Conservation (phyloP, 495 filamentous ascomycete species). For the Penicillium chermesinum region DNA sequence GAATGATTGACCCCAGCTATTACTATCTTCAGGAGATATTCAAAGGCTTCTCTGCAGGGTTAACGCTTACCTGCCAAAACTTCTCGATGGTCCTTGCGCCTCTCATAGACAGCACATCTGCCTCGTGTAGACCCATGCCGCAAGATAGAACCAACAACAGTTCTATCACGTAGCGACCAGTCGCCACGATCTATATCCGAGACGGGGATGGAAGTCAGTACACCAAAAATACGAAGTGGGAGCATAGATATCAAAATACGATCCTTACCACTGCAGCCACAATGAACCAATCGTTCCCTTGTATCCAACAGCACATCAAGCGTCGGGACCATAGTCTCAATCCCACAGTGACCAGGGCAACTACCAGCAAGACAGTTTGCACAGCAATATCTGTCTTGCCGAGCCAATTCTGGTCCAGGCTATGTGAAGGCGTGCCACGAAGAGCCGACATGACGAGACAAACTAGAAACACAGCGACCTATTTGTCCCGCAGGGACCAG, state of each 20-base stretch:
- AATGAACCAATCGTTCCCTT: slow-evolving; percentile 20
- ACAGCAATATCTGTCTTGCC: slow-evolving; percentile 22
- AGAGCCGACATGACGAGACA: slow-evolving; percentile 12
- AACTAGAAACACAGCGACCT: neutral
- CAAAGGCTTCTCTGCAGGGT: neutral
- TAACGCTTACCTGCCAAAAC: slow-evolving; percentile 13
- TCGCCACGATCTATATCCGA: slow-evolving; percentile 16
- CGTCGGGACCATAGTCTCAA: slow-evolving; percentile 21
- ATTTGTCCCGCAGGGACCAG: too few species aligned
- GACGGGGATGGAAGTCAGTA: neutral
- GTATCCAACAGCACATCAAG: slow-evolving; percentile 5
- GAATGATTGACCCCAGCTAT: neutral
- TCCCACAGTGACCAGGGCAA: slow-evolving; percentile 10
- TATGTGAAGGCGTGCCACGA: slow-evolving; percentile 9
- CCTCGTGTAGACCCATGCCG: slow-evolving; percentile 17
- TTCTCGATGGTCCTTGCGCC: neutral
- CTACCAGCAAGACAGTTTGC: slow-evolving; percentile 15
- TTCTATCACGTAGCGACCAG: slow-evolving; percentile 19
- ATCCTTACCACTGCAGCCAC: slow-evolving; percentile 15
- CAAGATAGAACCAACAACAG: slow-evolving; percentile 15
- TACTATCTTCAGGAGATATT: neutral
- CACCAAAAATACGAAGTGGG: too few species aligned
- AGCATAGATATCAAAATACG: too few species aligned
- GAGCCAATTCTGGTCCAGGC: slow-evolving; percentile 22
- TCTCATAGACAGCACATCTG: slow-evolving; percentile 7